These are phyloP conservation scores for Capsaspora owczarzaki DNA, from an alignment of 78 protist species.

Conservation along the genomic window DNA sequence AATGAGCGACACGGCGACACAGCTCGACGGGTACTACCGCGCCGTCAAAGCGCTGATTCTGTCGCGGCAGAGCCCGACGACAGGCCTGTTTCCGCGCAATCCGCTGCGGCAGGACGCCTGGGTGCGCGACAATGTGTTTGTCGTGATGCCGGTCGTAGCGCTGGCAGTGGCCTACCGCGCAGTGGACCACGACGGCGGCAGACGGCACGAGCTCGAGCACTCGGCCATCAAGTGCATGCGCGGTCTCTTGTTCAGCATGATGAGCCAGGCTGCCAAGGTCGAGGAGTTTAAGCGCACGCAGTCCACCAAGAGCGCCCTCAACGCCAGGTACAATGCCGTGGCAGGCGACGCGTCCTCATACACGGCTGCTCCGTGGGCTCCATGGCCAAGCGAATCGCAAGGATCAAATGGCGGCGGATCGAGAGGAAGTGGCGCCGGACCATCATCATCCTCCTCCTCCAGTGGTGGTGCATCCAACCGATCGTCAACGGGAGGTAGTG, in stretches of 20 bases:
- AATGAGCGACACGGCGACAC: no score
- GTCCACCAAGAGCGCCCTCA: neutral
- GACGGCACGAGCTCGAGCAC: slow-evolving; percentile 9
- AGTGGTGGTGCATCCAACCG: neutral
- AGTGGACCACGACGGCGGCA: neutral
- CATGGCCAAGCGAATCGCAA: neutral
- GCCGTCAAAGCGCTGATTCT: neutral
- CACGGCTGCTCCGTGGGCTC: neutral
- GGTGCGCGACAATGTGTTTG: neutral
- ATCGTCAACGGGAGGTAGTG: neutral
- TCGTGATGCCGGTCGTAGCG: neutral
- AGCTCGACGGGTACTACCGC: no score
- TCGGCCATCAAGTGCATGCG: slow-evolving; percentile 11
- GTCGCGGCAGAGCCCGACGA: neutral
- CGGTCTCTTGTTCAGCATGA: slow-evolving; percentile 1
- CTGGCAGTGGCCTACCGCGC: neutral
- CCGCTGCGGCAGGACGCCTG: neutral
- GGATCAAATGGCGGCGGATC: neutral
- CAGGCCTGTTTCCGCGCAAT: neutral
- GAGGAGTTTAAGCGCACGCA: slow-evolving; percentile 5
- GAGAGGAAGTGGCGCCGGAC: neutral
- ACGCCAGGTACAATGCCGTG: neutral
- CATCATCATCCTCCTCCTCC: neutral
- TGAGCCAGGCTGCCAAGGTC: slow-evolving; percentile 8
- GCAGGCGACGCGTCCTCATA: neutral